A percentile compares a stretch with the other conserved stretches of the same genome.
These are phyloP conservation scores for Trichosporon asahii DNA, from an alignment of 1,284 basidiomycete species.

Conservation along the genomic window DNA sequence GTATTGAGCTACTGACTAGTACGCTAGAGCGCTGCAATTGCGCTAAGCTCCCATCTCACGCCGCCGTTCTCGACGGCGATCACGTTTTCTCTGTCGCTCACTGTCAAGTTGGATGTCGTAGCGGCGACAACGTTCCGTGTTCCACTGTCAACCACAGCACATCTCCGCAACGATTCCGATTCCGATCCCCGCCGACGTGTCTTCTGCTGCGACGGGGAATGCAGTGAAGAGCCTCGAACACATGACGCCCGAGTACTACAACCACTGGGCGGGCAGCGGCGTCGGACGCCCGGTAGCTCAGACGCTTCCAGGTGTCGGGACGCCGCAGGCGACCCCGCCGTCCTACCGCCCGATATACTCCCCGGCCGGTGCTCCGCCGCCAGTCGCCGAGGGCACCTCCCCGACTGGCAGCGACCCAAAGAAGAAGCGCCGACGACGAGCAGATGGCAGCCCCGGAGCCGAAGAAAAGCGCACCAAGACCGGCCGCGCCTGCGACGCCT, in stretches of 20 bases:
- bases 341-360: neutral
- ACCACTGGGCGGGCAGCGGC: neutral
- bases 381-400: neutral
- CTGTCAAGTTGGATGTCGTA: neutral
- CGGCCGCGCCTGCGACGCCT: constrained; percentile 51
- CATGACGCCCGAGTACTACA: constrained; percentile 6
- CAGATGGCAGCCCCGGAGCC: constrained; percentile 12
- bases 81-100: neutral
- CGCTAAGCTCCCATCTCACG: neutral
- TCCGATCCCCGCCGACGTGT: neutral
- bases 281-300: neutral
- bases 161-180: neutral
- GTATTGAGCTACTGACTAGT: neutral
- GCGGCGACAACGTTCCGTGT: neutral
- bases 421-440: constrained; percentile 27
- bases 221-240: neutral
- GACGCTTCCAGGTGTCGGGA: neutral
- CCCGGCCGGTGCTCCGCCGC: neutral
- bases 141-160: neutral
- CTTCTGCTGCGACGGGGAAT: neutral
- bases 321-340: neutral
- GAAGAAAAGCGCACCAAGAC: constrained; percentile 50
- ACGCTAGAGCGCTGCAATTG: neutral
- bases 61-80: neutral
- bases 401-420: constrained; percentile 17